Evolutionary conservation across 306 rosid species (phyloP).

Genomic region (Betula pendula): DNA sequence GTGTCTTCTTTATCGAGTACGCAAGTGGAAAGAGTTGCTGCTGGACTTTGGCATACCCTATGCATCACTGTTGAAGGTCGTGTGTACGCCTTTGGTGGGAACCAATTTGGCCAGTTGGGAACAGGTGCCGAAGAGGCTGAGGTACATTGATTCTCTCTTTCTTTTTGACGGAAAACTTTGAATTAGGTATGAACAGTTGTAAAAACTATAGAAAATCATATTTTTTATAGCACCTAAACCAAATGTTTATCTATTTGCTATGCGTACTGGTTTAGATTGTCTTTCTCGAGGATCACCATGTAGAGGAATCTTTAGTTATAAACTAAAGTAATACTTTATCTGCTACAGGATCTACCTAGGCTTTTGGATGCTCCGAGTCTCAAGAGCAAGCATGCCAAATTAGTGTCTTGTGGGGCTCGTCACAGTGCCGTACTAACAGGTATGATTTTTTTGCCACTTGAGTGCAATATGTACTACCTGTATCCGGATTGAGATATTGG

Average conservation of each 20-base stretch:
- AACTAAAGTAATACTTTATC: background rate
- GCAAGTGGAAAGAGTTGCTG: slow-evolving; percentile 56
- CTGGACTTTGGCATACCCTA: slow-evolving; percentile 91
- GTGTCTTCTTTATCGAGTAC: slow-evolving; percentile 63
- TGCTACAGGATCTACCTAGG: slow-evolving; percentile 65
- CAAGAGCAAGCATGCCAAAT: slow-evolving; percentile 51
- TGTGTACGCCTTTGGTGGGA: slow-evolving; percentile 79
- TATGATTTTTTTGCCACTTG: too few species aligned
- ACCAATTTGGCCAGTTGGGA: slow-evolving; percentile 93
- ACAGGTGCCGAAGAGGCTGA: slow-evolving; percentile 71
- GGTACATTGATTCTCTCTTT: slow-evolving; percentile 38
- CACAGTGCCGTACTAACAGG: slow-evolving; percentile 80
- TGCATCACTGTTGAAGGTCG: slow-evolving; percentile 65
- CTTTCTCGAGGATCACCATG: too few species aligned
- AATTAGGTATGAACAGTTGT: too few species aligned
- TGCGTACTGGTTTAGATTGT: too few species aligned
- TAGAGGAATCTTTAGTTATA: background rate
- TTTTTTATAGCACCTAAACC: too few species aligned
- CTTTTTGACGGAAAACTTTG: too few species aligned
- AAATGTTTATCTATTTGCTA: too few species aligned
- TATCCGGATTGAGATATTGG: too few species aligned
- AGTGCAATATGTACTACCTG: too few species aligned
- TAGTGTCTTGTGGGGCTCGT: slow-evolving; percentile 84
- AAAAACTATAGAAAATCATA: too few species aligned
- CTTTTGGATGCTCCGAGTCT: slow-evolving; percentile 65